Evolutionary conservation across 805 yeast genomes (phyloP).

Genomic region (Ogataea methylovora): DNA sequence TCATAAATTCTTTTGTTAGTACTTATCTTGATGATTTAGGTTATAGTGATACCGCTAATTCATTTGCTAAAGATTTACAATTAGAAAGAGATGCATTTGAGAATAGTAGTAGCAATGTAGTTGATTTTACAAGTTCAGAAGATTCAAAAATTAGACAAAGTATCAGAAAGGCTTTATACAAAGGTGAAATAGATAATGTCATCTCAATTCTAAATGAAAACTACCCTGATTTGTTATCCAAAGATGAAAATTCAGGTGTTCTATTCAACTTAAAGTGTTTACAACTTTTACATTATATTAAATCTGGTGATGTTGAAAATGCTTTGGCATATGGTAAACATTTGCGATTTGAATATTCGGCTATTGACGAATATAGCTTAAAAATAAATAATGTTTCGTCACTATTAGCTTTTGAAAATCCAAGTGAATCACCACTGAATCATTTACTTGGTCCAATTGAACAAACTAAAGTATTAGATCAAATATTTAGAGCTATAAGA

Average conservation of each 20-base stretch:
- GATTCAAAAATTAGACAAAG: constrained; percentile 27
- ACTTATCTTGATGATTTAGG: constrained; percentile 55
- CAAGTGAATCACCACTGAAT: constrained; percentile 29
- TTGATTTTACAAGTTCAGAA: not conserved
- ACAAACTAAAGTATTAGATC: constrained; percentile 31
- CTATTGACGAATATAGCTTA: constrained; percentile 23
- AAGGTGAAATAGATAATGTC: constrained; percentile 39
- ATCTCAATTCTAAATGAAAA: constrained; percentile 27
- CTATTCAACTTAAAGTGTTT: constrained; percentile 35
- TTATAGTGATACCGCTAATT: constrained; percentile 42
- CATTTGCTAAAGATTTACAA: constrained; percentile 40
- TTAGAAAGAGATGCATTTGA: constrained; percentile 17
- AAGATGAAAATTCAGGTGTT: constrained; percentile 21
- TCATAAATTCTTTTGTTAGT: constrained; percentile 29
- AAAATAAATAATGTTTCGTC: constrained; percentile 40
- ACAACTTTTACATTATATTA: constrained; percentile 34
- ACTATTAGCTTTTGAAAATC: constrained; percentile 46
- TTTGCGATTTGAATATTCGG: constrained; percentile 24
- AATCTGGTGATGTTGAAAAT: constrained; percentile 16
- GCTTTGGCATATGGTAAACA: constrained; percentile 33
- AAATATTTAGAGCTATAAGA: constrained; percentile 30
- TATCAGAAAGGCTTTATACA: constrained; percentile 32
- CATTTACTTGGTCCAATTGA: constrained; percentile 29
- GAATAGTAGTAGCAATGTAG: not conserved
- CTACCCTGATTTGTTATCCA: constrained; percentile 34